Evolutionary conservation across 2,329 filamentous ascomycete genomes (phyloP).

Genomic region (Apiospora malaysiana): DNA sequence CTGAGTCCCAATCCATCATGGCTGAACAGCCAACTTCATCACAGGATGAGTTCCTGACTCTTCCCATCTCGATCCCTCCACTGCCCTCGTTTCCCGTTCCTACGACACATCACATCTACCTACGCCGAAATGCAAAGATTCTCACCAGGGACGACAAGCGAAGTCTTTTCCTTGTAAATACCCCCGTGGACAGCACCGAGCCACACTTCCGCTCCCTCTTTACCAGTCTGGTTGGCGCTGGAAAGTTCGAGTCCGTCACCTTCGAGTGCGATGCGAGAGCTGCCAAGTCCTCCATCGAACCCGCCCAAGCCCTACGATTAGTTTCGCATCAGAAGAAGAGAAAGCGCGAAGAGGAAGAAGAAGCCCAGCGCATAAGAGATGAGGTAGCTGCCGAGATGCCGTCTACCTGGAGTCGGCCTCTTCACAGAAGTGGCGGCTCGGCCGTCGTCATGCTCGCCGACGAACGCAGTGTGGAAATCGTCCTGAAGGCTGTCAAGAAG

Average conservation of each 20-base stretch:
- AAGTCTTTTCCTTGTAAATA: conserved; percentile 88
- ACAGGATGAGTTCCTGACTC: conserved; percentile 69
- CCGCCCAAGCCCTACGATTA: conserved; percentile 48
- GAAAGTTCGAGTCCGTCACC: conserved; percentile 76
- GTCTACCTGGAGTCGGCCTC: conserved; percentile 71
- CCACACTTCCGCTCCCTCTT: conserved; percentile 79
- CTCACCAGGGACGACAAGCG: conserved; percentile 75
- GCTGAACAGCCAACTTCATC: conserved; percentile 39
- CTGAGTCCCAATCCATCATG: conserved; percentile 36
- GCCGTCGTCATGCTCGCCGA: conserved; percentile 87
- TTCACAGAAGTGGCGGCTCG: conserved; percentile 77
- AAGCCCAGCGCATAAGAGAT: conserved; percentile 52
- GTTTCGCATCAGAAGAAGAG: conserved; percentile 54
- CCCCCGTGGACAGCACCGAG: conserved; percentile 84
- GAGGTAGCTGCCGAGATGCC: conserved; percentile 70
- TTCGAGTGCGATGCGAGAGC: conserved; percentile 70
- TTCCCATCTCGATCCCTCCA: conserved; percentile 71
- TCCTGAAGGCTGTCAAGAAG: conserved; percentile 76
- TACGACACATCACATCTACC: conserved; percentile 82
- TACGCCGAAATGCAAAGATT: conserved; percentile 80
- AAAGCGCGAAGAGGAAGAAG: conserved; percentile 47
- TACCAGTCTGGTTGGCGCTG: conserved; percentile 73
- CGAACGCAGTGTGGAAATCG: conserved; percentile 74
- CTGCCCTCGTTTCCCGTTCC: conserved; percentile 65
- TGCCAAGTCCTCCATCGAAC: conserved; percentile 47